These are phyloP conservation scores for Globisporangium acanthophoron DNA, from an alignment of 352 stramenopile genomes.

Conservation along the genomic window DNA sequence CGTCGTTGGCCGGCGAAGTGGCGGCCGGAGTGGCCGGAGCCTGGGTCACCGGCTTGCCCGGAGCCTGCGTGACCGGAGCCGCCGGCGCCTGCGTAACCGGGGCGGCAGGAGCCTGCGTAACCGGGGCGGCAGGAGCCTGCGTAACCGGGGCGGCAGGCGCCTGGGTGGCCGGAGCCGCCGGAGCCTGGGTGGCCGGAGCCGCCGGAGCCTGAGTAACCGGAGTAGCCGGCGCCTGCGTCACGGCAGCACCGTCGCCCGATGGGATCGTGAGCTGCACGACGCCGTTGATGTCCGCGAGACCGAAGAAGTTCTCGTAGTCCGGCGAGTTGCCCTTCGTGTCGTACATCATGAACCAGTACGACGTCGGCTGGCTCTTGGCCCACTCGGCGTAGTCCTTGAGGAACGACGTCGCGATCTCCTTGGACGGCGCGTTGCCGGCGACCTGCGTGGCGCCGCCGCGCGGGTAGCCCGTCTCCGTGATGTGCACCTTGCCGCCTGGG, in stretches of 20 bases:
- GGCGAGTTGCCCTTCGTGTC: conserved; percentile 24
- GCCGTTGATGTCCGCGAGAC: conserved; percentile 22
- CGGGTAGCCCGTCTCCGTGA: conserved; percentile 43
- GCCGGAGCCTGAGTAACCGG: neutral
- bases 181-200: neutral
- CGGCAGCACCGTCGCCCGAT: conserved; percentile 7
- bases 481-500: conserved; percentile 21
- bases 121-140: neutral
- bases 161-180: neutral
- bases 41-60: neutral
- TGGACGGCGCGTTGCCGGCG: conserved; percentile 20
- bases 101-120: neutral
- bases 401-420: conserved; percentile 21
- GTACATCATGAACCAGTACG: conserved; percentile 47
- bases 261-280: conserved; percentile 24
- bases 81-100: neutral
- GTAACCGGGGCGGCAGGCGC: neutral
- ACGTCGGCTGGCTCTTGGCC: conserved; percentile 17
- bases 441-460: conserved; percentile 14
- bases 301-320: conserved; percentile 41
- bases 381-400: conserved; percentile 26
- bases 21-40: neutral
- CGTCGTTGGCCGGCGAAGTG: neutral
- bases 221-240: neutral
- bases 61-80: neutral